Evolutionary conservation across 2,329 filamentous ascomycete species (phyloP), one percentile per base, ranked within the genome.

Genomic region (Pseudocercospora crystallina): DNA sequence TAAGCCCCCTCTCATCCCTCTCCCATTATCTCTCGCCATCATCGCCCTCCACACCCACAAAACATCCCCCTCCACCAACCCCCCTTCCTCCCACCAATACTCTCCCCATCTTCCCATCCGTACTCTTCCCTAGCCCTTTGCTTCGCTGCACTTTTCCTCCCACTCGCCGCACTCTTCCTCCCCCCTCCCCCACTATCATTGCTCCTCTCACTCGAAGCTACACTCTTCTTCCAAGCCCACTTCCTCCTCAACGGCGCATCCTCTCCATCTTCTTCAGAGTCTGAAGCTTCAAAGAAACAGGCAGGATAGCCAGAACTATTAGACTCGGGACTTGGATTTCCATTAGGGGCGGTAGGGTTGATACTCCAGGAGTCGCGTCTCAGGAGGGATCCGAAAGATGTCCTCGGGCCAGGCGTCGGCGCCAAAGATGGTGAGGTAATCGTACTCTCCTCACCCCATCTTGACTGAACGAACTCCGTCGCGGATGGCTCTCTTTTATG

Each of bases 231-330:
- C 59, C 58, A 56, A 9, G 43, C 54, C 15, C 61, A 62, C 35
- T 60, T 62, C 50, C 53, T 51, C 44, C 58, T 38, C 52, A 62
- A 38, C 45, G 48, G 47, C 4, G 44, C 51, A 15, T 57, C 56
- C 33, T 58, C 56, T 26, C 51, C 48, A 38, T 61, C 60, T 26
- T 63, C 54, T 20, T 65, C 62, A 39, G 60, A 59, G 33, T 63
- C 57, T 15, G 65, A 60, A 44, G 62, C 56, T 29, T 65, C 64
- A 39, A 67, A 67, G 43, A 67, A 67, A 33, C 63, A 67, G 13
- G 56, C 62, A 9, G 63, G 61, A 47, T 66, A 63, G 29, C 60
- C 54, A 12, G 37, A 47, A 29, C 30, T 9, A 15, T 26, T 26
- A 26, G 20, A 7, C 20, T 26, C 20, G 7, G 20, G 20, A 26